Evolutionary conservation across 1,139 yeast species (phyloP), one percentile per base, ranked within the genome.

Genomic region (Scheffersomyces stambukii): DNA sequence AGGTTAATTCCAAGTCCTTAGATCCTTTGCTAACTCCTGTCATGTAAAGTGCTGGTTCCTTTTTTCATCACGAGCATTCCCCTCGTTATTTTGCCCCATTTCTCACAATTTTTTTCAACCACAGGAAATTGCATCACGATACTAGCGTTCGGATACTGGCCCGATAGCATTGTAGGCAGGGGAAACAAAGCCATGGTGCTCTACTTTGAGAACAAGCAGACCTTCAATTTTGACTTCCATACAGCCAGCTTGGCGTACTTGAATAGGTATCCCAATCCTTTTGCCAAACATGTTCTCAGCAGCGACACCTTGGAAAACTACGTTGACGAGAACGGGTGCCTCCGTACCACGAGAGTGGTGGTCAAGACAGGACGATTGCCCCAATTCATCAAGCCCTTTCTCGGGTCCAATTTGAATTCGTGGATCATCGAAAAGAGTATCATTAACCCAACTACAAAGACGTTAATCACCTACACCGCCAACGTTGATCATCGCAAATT

Each of bases 231-330:
- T 52, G 80, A 79, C 45, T 88, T 88, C 49, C 69, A 68, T 29
- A 81, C 91, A 1, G 86, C 83, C 13, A 70, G 89, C 4, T 63
- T 80, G 30, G 95, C 95, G 2, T 81, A 81, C 52, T 78, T 85
- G 54, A 84, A 84, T 57, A 64, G 93, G 44, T 86, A 85, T 49
- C 96, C 96, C 3, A 86, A 86, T 48, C 98, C 98, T 3, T 88
- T 71, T 50, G 81, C 96, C 21, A 62, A 76, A n/a, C 96, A 91
- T 59, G 96, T 91, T 9, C 63, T 81, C 26, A 81, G 95, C 9
- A 79, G 79, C 22, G 98, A 91, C 51, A 84, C 95, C 3, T 54
- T 84, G 16, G 77, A 77, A 24, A 64, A 64, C 25, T 57, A 62
- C 40, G 65, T 81, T 16, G 89, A 82, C 41, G 49, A 52, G 1